These are phyloP conservation scores for Moesziomyces parantarcticus DNA, from an alignment of 1,284 basidiomycete species.

Conservation along the genomic window DNA sequence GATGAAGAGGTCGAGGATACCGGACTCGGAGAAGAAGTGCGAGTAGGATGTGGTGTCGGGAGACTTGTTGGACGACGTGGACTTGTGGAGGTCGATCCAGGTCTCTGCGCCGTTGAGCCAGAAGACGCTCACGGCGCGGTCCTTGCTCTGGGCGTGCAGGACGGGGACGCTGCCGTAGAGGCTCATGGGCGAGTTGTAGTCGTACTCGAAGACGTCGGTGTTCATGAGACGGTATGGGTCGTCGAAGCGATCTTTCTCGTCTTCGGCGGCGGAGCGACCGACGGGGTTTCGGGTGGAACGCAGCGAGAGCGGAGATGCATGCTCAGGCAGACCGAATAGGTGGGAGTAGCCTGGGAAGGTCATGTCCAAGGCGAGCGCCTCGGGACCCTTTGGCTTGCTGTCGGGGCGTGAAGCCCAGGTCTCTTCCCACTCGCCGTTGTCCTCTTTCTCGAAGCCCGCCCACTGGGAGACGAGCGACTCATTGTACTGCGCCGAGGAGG, in stretches of 20 bases:
- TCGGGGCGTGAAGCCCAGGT: conserved; percentile 86
- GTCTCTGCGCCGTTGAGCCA: conserved; percentile 92
- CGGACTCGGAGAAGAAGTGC: conserved; percentile 97
- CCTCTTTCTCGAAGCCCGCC: conserved; percentile 70
- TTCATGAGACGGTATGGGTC: conserved; percentile 98
- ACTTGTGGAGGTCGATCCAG: conserved; percentile 85
- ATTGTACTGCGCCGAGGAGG: conserved; percentile 17
- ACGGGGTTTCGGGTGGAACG: conserved; percentile 70
- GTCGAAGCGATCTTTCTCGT: conserved; percentile 58
- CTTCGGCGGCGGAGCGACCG: conserved; percentile 29
- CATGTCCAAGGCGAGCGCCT: conserved; percentile 91
- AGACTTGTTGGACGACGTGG: conserved; percentile 16
- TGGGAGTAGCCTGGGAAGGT: conserved; percentile 89
- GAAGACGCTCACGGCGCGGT: conserved; percentile 87
- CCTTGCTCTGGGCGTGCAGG: conserved; percentile 82
- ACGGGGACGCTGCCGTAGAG: conserved; percentile 80
- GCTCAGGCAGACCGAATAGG: conserved; percentile 96
- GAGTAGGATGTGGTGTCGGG: conserved; percentile 67
- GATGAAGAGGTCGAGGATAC: conserved; percentile 92
- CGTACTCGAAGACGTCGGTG: conserved; percentile 96
- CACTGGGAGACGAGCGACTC: conserved; percentile 50
- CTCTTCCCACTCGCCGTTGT: conserved; percentile 85
- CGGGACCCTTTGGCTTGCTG: conserved; percentile 96
- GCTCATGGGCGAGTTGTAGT: conserved; percentile 87
- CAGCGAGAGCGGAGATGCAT: conserved; percentile 88